Conservation (phyloP, 2,329 filamentous ascomycete species). For the Colletotrichum karsti region DNA sequence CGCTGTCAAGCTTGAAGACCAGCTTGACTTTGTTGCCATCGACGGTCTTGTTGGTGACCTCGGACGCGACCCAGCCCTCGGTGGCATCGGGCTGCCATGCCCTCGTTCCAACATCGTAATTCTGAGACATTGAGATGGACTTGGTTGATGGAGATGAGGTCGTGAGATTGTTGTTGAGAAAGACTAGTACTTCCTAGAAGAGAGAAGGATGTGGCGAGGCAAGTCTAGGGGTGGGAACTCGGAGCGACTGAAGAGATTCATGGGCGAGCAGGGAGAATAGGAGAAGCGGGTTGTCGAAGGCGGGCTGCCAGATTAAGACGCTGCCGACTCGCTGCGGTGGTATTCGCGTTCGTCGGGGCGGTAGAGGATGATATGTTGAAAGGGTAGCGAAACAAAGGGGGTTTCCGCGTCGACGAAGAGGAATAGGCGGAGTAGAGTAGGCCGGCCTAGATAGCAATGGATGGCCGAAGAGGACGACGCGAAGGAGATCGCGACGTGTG, state of each 20-base stretch:
- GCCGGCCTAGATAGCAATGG: background rate
- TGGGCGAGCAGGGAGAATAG: constrained; percentile 13
- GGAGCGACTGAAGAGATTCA: constrained; percentile 23
- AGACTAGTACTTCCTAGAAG: constrained; percentile 15
- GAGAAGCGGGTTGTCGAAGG: background rate
- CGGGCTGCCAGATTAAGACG: background rate
- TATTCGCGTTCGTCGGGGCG: background rate
- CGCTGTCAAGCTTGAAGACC: constrained; percentile 90
- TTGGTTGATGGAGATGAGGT: constrained; percentile 4
- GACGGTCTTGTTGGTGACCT: constrained; percentile 86
- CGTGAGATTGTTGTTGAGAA: constrained; percentile 19
- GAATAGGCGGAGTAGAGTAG: background rate
- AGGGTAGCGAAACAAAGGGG: background rate
- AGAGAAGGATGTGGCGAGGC: constrained; percentile 14
- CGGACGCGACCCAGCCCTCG: constrained; percentile 97
- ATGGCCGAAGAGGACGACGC: constrained; percentile 1
- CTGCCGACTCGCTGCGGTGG: background rate
- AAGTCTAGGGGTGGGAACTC: constrained; percentile 27
- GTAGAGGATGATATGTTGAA: background rate
- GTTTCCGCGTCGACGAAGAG: background rate
- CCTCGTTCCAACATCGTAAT: constrained; percentile 94
- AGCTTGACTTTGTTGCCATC: constrained; percentile 88
- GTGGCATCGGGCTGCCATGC: constrained; percentile 97
- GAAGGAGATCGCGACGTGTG: background rate
- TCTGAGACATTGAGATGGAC: constrained; percentile 79